Evolutionary conservation across 306 rosid genomes (phyloP).

Genomic region (Betula pendula): DNA sequence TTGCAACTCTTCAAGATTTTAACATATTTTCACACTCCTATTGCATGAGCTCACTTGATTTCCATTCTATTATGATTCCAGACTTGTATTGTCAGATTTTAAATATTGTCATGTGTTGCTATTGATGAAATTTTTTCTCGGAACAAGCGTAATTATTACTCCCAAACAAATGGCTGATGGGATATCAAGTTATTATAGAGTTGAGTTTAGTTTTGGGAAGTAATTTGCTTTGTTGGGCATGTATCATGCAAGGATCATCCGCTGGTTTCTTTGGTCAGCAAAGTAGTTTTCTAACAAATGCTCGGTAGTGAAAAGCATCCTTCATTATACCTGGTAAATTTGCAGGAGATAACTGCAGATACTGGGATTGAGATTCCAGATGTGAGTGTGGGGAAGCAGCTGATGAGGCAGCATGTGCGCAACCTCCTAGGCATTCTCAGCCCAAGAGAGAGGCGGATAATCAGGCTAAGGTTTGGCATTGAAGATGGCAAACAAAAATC

Average conservation of each 20-base stretch:
- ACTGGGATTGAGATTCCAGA: slow-evolving; percentile 61
- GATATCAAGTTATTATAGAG: neutral
- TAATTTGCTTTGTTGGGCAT: neutral
- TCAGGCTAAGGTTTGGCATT: slow-evolving; percentile 80
- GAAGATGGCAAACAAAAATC: slow-evolving; percentile 67
- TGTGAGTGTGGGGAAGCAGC: slow-evolving; percentile 57
- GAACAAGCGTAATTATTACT: neutral
- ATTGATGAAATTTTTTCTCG: neutral
- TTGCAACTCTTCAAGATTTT: neutral
- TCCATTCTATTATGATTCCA: neutral
- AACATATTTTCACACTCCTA: neutral
- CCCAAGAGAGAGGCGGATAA: slow-evolving; percentile 65
- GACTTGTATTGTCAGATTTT: neutral
- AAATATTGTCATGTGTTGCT: neutral
- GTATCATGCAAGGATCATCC: neutral
- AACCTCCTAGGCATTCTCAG: slow-evolving; percentile 55
- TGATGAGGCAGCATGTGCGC: slow-evolving; percentile 76
- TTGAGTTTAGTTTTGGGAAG: neutral
- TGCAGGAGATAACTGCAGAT: slow-evolving; percentile 91
- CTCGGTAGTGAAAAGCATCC: neutral
- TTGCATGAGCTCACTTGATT: neutral
- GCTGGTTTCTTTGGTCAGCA: neutral
- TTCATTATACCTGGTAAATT: slow-evolving; percentile 15
- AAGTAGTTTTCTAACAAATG: neutral
- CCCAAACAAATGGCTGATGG: neutral